Percentiles rank a stretch among this genome's conserved stretches.
These are phyloP conservation scores for Aspergillus ustus DNA, from an alignment of 2,329 filamentous ascomycete genomes.

Conservation along the genomic window DNA sequence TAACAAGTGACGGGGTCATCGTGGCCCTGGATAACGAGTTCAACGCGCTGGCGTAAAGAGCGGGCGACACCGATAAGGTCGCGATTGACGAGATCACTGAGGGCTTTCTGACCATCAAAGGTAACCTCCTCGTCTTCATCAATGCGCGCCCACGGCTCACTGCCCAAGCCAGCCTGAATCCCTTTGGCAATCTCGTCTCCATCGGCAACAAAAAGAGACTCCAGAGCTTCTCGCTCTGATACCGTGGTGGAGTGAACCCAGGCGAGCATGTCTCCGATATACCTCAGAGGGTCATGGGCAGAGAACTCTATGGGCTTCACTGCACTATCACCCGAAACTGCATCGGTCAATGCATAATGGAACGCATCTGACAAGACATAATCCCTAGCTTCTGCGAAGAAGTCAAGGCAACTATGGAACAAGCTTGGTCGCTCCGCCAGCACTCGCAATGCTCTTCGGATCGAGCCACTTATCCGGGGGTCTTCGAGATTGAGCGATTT, in stretches of 20 bases:
- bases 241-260: slow-evolving; percentile 96
- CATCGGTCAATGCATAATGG: slow-evolving; percentile 82
- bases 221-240: slow-evolving; percentile 88
- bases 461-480: slow-evolving; percentile 84
- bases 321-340: slow-evolving; percentile 60
- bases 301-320: slow-evolving; percentile 92
- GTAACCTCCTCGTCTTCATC: slow-evolving; percentile 61
- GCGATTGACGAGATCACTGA: slow-evolving; percentile 85
- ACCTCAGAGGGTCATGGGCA: slow-evolving; percentile 88
- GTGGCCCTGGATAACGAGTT: slow-evolving; percentile 90
- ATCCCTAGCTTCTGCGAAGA: slow-evolving; percentile 88
- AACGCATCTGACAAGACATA: slow-evolving; percentile 87
- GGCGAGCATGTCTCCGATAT: slow-evolving; percentile 95
- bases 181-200: slow-evolving; percentile 85
- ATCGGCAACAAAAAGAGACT: slow-evolving; percentile 87
- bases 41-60: slow-evolving; percentile 84
- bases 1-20: slow-evolving; percentile 89
- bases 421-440: slow-evolving; percentile 86
- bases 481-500: slow-evolving; percentile 92
- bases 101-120: slow-evolving; percentile 80
- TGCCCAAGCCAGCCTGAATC: slow-evolving; percentile 77
- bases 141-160: slow-evolving; percentile 77
- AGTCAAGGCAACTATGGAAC: slow-evolving; percentile 92
- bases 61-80: slow-evolving; percentile 80
- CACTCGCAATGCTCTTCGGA: slow-evolving; percentile 81